A percentile compares a stretch with the other conserved stretches of the same genome.
Conservation (phyloP, 805 yeast genomes). For the Zygosaccharomyces lentus region DNA sequence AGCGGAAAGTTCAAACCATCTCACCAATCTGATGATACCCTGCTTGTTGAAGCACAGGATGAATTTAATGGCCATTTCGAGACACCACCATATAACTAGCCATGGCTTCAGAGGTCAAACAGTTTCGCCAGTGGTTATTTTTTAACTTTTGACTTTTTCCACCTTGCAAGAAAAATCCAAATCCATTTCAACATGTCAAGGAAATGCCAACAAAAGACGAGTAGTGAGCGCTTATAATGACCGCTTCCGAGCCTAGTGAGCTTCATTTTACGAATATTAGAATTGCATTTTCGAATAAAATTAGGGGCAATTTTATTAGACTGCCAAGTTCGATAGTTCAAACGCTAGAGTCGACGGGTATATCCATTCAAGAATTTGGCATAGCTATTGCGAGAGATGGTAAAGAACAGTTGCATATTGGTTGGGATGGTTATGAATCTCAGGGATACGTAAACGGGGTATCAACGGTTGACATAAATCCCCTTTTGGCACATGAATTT, state of each 20-base stretch:
- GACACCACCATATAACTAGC: background rate
- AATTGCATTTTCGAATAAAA: constrained; percentile 16
- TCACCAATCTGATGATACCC: constrained; percentile 83
- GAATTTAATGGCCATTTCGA: constrained; percentile 69
- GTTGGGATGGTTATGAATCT: constrained; percentile 31
- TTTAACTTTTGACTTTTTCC: background rate
- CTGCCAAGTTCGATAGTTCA: constrained; percentile 24
- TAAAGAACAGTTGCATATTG: constrained; percentile 14
- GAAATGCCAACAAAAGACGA: background rate
- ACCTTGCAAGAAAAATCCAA: background rate
- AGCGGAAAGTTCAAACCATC: constrained; percentile 56
- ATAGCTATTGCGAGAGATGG: constrained; percentile 11
- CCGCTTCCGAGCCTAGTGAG: constrained; percentile 6
- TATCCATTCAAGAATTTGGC: constrained; percentile 28
- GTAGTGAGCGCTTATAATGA: constrained; percentile 5
- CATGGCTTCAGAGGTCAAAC: background rate
- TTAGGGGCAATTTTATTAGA: constrained; percentile 30
- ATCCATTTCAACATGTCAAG: background rate
- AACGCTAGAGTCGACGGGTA: constrained; percentile 19
- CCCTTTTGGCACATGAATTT: constrained; percentile 20
- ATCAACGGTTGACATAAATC: constrained; percentile 22
- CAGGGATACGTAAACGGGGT: constrained; percentile 14
- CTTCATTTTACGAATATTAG: constrained; percentile 14
- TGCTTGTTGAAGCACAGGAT: constrained; percentile 83
- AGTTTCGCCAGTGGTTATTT: background rate